Conservation (phyloP, 768 basidiomycete species). For the Tephrocybe sp. region DNA sequence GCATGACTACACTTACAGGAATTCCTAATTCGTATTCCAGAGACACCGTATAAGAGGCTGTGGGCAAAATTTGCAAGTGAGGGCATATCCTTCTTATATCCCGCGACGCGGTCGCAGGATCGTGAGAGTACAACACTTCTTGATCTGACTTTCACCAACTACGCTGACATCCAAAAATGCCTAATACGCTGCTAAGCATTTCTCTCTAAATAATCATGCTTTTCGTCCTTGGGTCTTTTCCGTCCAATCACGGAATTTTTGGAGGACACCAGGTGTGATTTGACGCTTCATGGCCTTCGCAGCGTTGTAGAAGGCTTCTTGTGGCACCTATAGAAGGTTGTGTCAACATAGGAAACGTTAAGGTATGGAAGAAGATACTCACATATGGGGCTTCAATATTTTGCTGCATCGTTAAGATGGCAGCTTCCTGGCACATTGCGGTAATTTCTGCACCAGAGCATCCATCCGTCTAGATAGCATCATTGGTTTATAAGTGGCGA, state of each 20-base stretch:
- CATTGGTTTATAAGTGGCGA: too few species aligned
- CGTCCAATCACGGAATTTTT: constrained; percentile 71
- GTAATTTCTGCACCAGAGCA: constrained; percentile 96
- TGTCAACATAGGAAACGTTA: not conserved
- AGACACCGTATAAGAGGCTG: too few species aligned
- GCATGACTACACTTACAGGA: too few species aligned
- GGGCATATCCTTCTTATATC: too few species aligned
- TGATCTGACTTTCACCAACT: too few species aligned
- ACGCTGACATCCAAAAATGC: too few species aligned
- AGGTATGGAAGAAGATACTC: constrained; percentile 27
- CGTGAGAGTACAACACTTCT: too few species aligned
- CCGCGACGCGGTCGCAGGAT: too few species aligned
- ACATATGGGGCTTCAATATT: constrained; percentile 79
- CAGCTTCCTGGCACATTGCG: constrained; percentile 94
- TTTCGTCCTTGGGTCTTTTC: constrained; percentile 23
- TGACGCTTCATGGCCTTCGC: constrained; percentile 71
- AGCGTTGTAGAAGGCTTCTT: constrained; percentile 68
- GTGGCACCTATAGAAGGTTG: constrained; percentile 59
- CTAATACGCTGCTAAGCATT: too few species aligned
- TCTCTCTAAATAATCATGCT: constrained; percentile 5
- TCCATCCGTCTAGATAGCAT: constrained; percentile 69
- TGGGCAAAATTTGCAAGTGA: too few species aligned
- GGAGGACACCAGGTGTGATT: constrained; percentile 79
- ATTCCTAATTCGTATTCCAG: too few species aligned
- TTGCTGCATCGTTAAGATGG: constrained; percentile 85